These are phyloP conservation scores for Naematelia aurantialba DNA, from an alignment of 768 basidiomycete genomes.

Conservation along the genomic window DNA sequence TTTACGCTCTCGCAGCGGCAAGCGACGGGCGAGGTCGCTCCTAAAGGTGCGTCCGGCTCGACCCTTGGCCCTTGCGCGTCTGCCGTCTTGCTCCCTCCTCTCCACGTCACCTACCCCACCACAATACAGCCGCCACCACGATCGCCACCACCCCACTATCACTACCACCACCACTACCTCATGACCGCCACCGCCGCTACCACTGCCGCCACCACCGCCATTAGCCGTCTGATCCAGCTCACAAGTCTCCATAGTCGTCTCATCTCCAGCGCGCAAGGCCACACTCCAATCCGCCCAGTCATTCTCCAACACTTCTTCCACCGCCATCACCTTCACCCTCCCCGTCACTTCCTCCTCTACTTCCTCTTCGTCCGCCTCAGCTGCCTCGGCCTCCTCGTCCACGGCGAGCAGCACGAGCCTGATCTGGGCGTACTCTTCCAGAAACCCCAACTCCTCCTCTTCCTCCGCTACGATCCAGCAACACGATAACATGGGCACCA, in stretches of 20 bases:
- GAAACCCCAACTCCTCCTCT: slow-evolving; percentile 55
- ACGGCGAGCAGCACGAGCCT: too few relatives aligned
- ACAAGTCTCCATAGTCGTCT: slow-evolving; percentile 37
- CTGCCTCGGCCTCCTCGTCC: slow-evolving; percentile 3
- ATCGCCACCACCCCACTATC: too few relatives aligned
- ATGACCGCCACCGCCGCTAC: too few relatives aligned
- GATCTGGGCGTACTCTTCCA: slow-evolving; percentile 62
- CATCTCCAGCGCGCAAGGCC: slow-evolving; percentile 56
- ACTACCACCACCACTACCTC: not conserved
- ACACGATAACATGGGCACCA: slow-evolving; percentile 55
- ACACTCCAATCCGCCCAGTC: slow-evolving; percentile 55
- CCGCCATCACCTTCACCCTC: slow-evolving; percentile 35
- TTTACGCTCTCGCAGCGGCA: slow-evolving; percentile 66
- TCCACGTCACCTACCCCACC: not conserved
- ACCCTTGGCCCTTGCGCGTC: not conserved
- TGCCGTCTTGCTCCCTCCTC: not conserved
- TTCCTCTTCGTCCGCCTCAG: slow-evolving; percentile 1
- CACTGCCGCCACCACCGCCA: not conserved
- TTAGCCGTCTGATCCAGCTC: not conserved
- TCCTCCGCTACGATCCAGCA: slow-evolving; percentile 55
- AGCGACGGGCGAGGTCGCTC: slow-evolving; percentile 59
- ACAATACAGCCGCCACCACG: not conserved
- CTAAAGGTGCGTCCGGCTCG: slow-evolving; percentile 58
- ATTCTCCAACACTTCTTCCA: slow-evolving; percentile 29
- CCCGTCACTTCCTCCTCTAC: slow-evolving; percentile 29